Percentiles rank a stretch among this genome's conserved stretches.
These are phyloP conservation scores for Epichloe baconii DNA, from an alignment of 2,329 filamentous ascomycete genomes.

Conservation along the genomic window DNA sequence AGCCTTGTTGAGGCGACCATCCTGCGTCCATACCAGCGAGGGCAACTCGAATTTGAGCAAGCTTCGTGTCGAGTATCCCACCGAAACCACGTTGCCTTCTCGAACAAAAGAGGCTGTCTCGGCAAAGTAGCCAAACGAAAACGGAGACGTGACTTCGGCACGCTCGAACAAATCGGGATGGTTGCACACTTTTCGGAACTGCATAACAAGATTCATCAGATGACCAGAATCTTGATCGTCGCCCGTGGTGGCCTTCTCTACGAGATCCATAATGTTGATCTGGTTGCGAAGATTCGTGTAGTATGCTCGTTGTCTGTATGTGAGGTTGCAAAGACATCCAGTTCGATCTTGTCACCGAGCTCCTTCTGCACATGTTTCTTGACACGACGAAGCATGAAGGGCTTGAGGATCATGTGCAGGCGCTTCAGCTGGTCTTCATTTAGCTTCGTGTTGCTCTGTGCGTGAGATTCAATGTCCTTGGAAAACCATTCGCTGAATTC, in stretches of 20 bases:
- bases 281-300: slow-evolving; percentile 89
- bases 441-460: slow-evolving; percentile 97
- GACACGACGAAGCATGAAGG: slow-evolving; percentile 98
- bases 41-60: slow-evolving; percentile 76
- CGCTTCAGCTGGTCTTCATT: slow-evolving; percentile 96
- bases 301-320: slow-evolving; percentile 87
- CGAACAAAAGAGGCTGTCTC: slow-evolving; percentile 93
- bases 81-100: slow-evolving; percentile 66
- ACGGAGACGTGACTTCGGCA: slow-evolving; percentile 78
- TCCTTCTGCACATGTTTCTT: slow-evolving; percentile 99
- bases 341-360: slow-evolving; percentile 94
- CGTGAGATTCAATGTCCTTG: slow-evolving; percentile 94
- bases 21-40: slow-evolving; percentile 67
- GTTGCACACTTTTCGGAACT: slow-evolving; percentile 98
- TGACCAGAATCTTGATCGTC: slow-evolving; percentile 93
- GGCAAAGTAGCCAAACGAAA: slow-evolving; percentile 74
- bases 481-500: slow-evolving; percentile 93
- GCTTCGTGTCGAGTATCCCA: slow-evolving; percentile 80
- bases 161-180: slow-evolving; percentile 95
- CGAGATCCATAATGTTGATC: slow-evolving; percentile 96
- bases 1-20: slow-evolving; percentile 61
- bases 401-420: slow-evolving; percentile 97
- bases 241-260: slow-evolving; percentile 89
- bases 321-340: slow-evolving; percentile 92
- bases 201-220: slow-evolving; percentile 98